Evolutionary conservation across 2,329 filamentous ascomycete genomes (phyloP).

Genomic region (Xylariaceae sp.): DNA sequence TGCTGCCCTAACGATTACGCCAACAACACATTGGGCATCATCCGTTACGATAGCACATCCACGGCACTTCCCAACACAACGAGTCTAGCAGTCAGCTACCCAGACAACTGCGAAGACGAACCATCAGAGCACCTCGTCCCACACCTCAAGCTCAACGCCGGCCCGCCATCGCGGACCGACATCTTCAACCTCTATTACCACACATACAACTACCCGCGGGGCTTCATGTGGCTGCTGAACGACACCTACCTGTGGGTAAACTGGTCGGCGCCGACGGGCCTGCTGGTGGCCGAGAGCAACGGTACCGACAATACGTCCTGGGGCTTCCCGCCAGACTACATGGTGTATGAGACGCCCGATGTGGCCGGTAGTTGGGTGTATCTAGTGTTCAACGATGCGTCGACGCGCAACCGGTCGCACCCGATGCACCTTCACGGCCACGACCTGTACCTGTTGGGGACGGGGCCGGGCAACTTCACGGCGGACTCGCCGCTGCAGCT

Average conservation of each 20-base stretch:
- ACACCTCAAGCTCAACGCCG: constrained; percentile 35
- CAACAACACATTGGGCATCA: constrained; percentile 49
- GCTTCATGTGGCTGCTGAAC: constrained; percentile 51
- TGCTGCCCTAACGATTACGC: constrained; percentile 38
- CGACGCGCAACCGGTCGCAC: constrained; percentile 26
- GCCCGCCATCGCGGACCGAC: constrained; percentile 24
- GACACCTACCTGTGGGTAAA: constrained; percentile 47
- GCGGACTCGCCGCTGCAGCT: constrained; percentile 13
- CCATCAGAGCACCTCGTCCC: constrained; percentile 21
- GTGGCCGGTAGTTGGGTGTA: not conserved
- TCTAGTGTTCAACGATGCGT: not conserved
- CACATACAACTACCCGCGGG: constrained; percentile 28
- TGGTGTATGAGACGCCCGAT: not conserved
- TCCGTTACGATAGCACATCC: constrained; percentile 41
- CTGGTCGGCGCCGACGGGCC: constrained; percentile 48
- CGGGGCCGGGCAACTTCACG: constrained; percentile 1
- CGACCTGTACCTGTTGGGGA: constrained; percentile 49
- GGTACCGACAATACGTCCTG: too few species aligned
- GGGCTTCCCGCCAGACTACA: too few species aligned
- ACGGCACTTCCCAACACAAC: constrained; percentile 9
- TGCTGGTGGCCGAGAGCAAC: constrained; percentile 32
- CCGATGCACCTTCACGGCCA: constrained; percentile 53
- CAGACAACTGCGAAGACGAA: constrained; percentile 40
- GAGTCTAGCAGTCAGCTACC: not conserved
- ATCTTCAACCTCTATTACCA: constrained; percentile 30